Conservation (phyloP, 2,329 filamentous ascomycete species). For the Diaporthe eres region DNA sequence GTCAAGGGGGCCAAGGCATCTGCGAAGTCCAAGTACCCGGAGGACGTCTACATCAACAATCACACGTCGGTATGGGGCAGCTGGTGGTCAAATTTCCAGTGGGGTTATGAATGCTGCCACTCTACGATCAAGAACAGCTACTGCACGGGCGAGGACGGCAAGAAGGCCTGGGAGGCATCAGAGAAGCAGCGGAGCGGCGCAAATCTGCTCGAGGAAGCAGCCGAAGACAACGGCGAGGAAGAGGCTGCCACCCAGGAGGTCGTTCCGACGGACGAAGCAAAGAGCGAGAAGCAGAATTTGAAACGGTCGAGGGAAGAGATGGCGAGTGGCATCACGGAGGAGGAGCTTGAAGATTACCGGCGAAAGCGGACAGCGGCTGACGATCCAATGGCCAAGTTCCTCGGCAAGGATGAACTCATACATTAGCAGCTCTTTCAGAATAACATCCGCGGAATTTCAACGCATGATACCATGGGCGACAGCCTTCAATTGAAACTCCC, state of each 20-base stretch:
- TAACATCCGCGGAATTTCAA: constrained; percentile 26
- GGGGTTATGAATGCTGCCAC: constrained; percentile 97
- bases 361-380: constrained; percentile 79
- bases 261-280: constrained; percentile 46
- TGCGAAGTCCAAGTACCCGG: constrained; percentile 90
- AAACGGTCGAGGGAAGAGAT: constrained; percentile 81
- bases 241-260: constrained; percentile 48
- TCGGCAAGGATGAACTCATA: constrained; percentile 80
- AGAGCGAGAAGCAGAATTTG: constrained; percentile 67
- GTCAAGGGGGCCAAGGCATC: constrained; percentile 88
- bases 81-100: constrained; percentile 96
- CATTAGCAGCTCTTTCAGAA: constrained; percentile 49
- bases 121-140: constrained; percentile 97
- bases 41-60: constrained; percentile 91
- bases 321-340: constrained; percentile 82
- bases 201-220: constrained; percentile 52
- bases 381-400: constrained; percentile 88
- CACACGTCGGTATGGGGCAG: constrained; percentile 95
- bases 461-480: constrained; percentile 40
- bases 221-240: constrained; percentile 47
- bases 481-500: background rate
- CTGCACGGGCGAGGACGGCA: constrained; percentile 93
- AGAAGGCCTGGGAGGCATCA: constrained; percentile 82
- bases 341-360: constrained; percentile 89
- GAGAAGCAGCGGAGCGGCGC: constrained; percentile 70